Evolutionary conservation across 2,329 filamentous ascomycete genomes (phyloP).

Genomic region (Xylogone sp.): DNA sequence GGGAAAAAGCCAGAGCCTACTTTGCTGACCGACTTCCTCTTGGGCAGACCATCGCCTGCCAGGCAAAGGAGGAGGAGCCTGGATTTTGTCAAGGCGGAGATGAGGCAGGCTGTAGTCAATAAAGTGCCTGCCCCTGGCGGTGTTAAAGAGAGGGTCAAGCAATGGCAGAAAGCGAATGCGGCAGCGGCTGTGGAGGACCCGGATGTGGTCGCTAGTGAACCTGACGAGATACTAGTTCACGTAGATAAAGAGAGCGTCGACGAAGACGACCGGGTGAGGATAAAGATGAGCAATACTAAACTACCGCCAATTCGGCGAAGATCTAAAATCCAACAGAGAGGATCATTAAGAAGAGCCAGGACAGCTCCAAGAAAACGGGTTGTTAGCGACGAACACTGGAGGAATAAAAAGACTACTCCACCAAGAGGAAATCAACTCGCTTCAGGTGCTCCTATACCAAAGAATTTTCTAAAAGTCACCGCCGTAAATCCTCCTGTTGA

Average conservation of each 20-base stretch:
- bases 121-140: slow-evolving; percentile 59
- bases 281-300: slow-evolving; percentile 26
- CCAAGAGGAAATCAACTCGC: slow-evolving; percentile 46
- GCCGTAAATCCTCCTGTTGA: slow-evolving; percentile 51
- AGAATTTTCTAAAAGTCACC: slow-evolving; percentile 52
- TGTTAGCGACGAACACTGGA: slow-evolving; percentile 90
- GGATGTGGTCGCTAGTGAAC: slow-evolving; percentile 47
- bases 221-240: slow-evolving; percentile 58
- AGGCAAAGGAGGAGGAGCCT: slow-evolving; percentile 54
- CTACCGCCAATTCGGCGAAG: neutral
- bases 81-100: slow-evolving; percentile 53
- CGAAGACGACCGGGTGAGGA: slow-evolving; percentile 54
- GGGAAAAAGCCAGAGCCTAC: slow-evolving; percentile 37
- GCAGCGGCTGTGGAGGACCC: slow-evolving; percentile 54
- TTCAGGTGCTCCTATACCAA: slow-evolving; percentile 42
- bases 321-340: neutral
- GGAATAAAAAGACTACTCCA: slow-evolving; percentile 28
- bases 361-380: slow-evolving; percentile 76
- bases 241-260: slow-evolving; percentile 58
- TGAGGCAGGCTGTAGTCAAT: slow-evolving; percentile 48
- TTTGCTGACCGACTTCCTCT: slow-evolving; percentile 53
- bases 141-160: slow-evolving; percentile 75
- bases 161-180: slow-evolving; percentile 80
- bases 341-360: slow-evolving; percentile 5
- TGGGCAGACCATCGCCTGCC: slow-evolving; percentile 53